phyloP scores from a whole-genome alignment of 106 monocot species.

The Hemerocallis citrina region DNA sequence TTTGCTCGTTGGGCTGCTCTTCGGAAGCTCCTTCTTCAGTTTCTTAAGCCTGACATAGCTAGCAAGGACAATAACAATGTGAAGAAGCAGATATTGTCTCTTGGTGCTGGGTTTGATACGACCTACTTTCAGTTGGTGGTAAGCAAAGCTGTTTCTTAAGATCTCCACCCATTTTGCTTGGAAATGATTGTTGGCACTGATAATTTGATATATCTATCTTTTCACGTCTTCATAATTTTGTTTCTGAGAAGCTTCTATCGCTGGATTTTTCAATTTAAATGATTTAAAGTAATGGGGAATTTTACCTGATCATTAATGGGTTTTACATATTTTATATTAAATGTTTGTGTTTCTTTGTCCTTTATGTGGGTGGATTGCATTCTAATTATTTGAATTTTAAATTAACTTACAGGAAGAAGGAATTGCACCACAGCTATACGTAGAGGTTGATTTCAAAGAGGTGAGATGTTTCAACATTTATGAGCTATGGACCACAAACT shows the following conservation, averaged over 20 bases:
- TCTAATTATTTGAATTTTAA: not conserved
- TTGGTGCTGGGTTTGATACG: slow-evolving; percentile 97
- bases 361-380: not conserved
- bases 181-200: not conserved
- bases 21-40: slow-evolving; percentile 68
- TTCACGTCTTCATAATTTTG: not conserved
- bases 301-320: not conserved
- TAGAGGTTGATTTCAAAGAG: slow-evolving; percentile 97
- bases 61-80: slow-evolving; percentile 9
- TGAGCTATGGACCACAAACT: not conserved
- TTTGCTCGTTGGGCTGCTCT: slow-evolving; percentile 93
- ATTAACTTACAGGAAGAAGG: slow-evolving; percentile 65
- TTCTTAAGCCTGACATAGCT: slow-evolving; percentile 32
- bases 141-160: not conserved
- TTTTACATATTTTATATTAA: not conserved
- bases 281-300: not conserved
- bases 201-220: too few relatives aligned
- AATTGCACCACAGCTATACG: slow-evolving; percentile 70
- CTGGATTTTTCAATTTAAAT: not conserved
- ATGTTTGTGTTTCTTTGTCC: not conserved
- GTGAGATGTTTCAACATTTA: slow-evolving; percentile 23
- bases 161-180: not conserved
- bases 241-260: not conserved
- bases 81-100: slow-evolving; percentile 82
- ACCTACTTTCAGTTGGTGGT: slow-evolving; percentile 86